phyloP scores from a whole-genome alignment of 768 basidiomycete species.

The Chalciporus piperatus region DNA sequence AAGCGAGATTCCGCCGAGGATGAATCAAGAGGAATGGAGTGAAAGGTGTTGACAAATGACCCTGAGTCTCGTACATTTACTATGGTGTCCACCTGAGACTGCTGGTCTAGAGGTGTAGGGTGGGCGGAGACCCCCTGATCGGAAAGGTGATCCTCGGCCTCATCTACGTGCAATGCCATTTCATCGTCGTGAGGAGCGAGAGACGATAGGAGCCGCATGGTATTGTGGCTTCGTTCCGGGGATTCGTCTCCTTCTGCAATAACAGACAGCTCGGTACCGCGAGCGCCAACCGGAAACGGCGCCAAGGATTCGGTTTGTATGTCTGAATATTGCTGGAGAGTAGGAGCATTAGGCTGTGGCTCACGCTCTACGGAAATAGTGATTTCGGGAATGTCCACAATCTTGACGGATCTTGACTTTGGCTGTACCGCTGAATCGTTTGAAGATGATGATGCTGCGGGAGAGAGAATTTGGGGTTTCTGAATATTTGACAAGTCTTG shows the following conservation, averaged over 20 bases:
- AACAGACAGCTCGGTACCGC: slow-evolving; percentile 53
- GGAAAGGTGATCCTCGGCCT: neutral
- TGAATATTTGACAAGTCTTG: neutral
- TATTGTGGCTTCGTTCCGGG: slow-evolving; percentile 35
- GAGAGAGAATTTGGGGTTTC: neutral
- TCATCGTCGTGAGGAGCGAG: neutral
- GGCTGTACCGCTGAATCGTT: neutral
- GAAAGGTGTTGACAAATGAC: slow-evolving; percentile 37
- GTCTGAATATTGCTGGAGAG: slow-evolving; percentile 4
- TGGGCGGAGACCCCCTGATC: neutral
- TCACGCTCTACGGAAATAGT: slow-evolving; percentile 4
- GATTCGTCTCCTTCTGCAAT: slow-evolving; percentile 72
- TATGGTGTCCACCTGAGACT: slow-evolving; percentile 8
- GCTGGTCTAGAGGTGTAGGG: neutral
- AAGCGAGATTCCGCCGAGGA: slow-evolving; percentile 13
- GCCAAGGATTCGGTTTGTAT: neutral
- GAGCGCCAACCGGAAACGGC: slow-evolving; percentile 23
- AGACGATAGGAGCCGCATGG: slow-evolving; percentile 1
- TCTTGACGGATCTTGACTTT: slow-evolving; percentile 2
- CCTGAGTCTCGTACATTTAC: slow-evolving; percentile 16
- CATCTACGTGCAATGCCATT: neutral
- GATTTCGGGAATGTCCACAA: slow-evolving; percentile 5
- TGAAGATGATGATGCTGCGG: neutral
- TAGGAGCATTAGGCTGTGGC: neutral
- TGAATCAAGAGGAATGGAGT: slow-evolving; percentile 41